Base-by-base conservation (phyloP, 2,329 filamentous ascomycete species). In the Cercospora zeina region DNA sequence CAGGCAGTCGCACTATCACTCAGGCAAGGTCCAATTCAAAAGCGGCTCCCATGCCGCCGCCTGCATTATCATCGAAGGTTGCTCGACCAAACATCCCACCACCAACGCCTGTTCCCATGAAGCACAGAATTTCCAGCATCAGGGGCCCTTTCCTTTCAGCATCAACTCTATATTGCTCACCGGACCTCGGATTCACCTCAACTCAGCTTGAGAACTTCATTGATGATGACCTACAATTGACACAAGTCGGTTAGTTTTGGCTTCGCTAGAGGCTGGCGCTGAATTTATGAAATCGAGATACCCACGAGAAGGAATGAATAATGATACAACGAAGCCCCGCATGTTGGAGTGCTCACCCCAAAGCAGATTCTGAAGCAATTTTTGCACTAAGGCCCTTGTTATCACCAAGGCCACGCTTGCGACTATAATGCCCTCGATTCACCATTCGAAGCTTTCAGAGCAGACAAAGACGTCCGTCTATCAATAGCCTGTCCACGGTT, bases 151-250 rank as follows among this genome's bases (percentile, higher is more conserved):
- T 68, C 19, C 54, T 68, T 50, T 59, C 64, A 4, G 66, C 66
- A 34, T 64, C 62, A 1, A 66, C 62, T 5, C 54, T 68, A 24
- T 66, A 68, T 59, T 64, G 66, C 34, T 65, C 62, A 2, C 61
- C 65, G 2, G 65, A 68, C 24, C 58, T 67, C 34, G 73, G 69
- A 13, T 73, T 74, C 61, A 74, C 67, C 2, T 45, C 70, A 21
- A 67, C 68, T 6, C 72, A 76, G 60, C 65, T 75, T n/a, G 73
- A 76, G 36, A 65, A 39, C 55, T 71, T 74, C 59, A 68, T 74
- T 19, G 71, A 72, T 21, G 72, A 75, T 42, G 73, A 75, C 37
- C 58, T 76, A 11, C 68, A 74, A 59, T 66, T 76, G 37, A 75
- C 72, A 34, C 73, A 76, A 58, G 37, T 63, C 33, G 37, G 47